A percentile compares a stretch with the other conserved stretches of the same genome.
These are phyloP conservation scores for Sporothrix pallida DNA, from an alignment of 2,329 filamentous ascomycete species.

Conservation along the genomic window DNA sequence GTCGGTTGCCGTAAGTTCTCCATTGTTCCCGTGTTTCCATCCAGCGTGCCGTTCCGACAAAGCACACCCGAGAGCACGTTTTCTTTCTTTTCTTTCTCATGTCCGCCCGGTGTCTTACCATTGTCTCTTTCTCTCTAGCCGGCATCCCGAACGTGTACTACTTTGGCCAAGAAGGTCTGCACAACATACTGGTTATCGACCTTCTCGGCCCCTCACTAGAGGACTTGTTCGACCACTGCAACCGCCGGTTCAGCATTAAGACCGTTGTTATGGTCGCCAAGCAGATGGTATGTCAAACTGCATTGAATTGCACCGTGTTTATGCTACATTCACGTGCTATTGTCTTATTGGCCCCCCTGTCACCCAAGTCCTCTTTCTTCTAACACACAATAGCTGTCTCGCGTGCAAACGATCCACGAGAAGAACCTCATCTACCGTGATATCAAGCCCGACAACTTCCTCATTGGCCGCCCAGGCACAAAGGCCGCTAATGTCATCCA, in stretches of 20 bases:
- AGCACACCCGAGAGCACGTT: not conserved
- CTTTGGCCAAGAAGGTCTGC: constrained; percentile 96
- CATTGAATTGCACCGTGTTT: no score
- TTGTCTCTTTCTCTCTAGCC: constrained; percentile 59
- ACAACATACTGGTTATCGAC: constrained; percentile 99
- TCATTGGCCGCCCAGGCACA: constrained; percentile 88
- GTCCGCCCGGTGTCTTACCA: constrained; percentile 11
- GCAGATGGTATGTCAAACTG: constrained; percentile 73
- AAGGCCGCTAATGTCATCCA: constrained; percentile 98
- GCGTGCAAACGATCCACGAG: constrained; percentile 93
- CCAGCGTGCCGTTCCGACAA: not conserved
- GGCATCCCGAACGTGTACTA: constrained; percentile 99
- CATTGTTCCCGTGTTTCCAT: not conserved
- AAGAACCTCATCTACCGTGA: constrained; percentile 99
- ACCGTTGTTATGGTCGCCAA: constrained; percentile 99
- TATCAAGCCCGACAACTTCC: constrained; percentile 99
- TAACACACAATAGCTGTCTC: constrained; percentile 67
- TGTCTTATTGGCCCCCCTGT: not conserved
- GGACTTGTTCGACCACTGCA: constrained; percentile 97
- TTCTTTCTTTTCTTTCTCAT: not conserved
- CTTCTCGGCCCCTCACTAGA: constrained; percentile 92
- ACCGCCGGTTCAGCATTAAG: constrained; percentile 92
- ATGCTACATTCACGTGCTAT: not conserved
- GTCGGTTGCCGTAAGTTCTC: constrained; percentile 91
- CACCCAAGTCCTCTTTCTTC: not conserved